Evolutionary conservation across 495 filamentous ascomycete genomes (phyloP).

Genomic region (Penicillium canariense): DNA sequence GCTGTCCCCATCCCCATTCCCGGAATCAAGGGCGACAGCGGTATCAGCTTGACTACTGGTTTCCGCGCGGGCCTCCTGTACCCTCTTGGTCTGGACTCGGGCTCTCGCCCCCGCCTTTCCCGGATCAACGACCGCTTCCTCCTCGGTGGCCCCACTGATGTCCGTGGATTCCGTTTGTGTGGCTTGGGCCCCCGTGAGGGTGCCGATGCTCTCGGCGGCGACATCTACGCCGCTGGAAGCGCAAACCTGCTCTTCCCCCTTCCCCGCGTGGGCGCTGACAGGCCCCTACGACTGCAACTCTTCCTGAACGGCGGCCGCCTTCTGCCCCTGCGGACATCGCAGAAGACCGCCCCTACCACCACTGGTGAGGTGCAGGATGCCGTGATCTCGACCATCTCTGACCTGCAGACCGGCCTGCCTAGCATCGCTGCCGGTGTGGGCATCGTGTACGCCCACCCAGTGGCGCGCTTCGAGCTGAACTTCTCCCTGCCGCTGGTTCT

Average conservation of each 20-base stretch:
- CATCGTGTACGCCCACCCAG: constrained; percentile 87
- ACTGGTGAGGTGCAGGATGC: constrained; percentile 53
- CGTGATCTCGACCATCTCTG: constrained; percentile 52
- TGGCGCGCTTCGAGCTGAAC: constrained; percentile 92
- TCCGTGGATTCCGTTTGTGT: constrained; percentile 86
- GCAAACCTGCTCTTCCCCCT: constrained; percentile 82
- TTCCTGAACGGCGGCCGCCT: constrained; percentile 90
- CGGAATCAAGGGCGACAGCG: constrained; percentile 62
- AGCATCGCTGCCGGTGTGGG: constrained; percentile 86
- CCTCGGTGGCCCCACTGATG: constrained; percentile 90
- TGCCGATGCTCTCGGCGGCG: constrained; percentile 80
- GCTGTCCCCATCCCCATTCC: constrained; percentile 71
- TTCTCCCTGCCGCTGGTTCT: constrained; percentile 84
- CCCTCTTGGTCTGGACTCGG: constrained; percentile 55
- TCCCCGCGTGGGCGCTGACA: constrained; percentile 71
- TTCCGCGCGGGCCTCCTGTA: constrained; percentile 63
- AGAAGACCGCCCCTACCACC: constrained; percentile 50
- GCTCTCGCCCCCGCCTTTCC: constrained; percentile 56
- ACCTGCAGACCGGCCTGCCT: constrained; percentile 71
- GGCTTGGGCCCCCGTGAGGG: constrained; percentile 89
- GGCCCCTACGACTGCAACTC: constrained; percentile 81
- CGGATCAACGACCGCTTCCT: constrained; percentile 92
- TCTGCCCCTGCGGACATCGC: constrained; percentile 65
- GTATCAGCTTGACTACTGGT: constrained; percentile 67
- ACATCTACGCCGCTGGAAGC: constrained; percentile 84